Evolutionary conservation across 2,329 filamentous ascomycete genomes (phyloP), one percentile per base, ranked within the genome.

Genomic region (Aspergillus fijiensis): DNA sequence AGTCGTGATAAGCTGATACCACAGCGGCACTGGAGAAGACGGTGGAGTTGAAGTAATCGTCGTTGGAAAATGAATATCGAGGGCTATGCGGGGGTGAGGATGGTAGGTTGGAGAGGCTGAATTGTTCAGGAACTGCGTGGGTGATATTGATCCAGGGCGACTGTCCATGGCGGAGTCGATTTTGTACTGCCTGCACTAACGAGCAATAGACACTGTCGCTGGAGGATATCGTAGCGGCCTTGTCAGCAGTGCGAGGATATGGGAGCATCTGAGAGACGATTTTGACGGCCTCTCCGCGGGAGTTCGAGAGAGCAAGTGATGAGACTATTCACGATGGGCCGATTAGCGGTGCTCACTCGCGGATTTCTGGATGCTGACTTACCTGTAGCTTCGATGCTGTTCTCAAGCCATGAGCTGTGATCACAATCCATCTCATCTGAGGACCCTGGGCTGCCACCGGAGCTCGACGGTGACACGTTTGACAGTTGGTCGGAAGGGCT

Each of bases 61-160:
- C 82, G 31, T 80, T 80, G 21, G 79, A 79, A 39, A 81, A 77
- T 5, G 71, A 67, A 19, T 72, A 69, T 49, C 75, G 76, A 12
- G 86, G 86, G 2, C 86, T 87, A 55, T 78, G 82, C 4, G 85
- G 84, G 9, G 86, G 86, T n/a, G 86, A 87, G 31, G 81, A 84
- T 7, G 86, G 86, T 4, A 88, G 78, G 64, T 87, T 85, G 21
- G 81, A 80, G 39, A 88, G 79, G 58, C 82, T 87, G 74, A 87
- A 87, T 55, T 83, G 82, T 47, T 84, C 83, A 10, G 85, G 85
- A 1, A 87, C 83, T 1, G 85, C 86, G 67, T 88, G 85, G 57
- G 85, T 86, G 53, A 88, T 82, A 60, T 86, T 87, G 72, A 88
- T 86, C 77, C 85, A 88, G 2, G 81, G 81, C 0, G 81, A 84